Base-by-base conservation (phyloP, 768 basidiomycete genomes). In the Agrocybe chaxingu region DNA sequence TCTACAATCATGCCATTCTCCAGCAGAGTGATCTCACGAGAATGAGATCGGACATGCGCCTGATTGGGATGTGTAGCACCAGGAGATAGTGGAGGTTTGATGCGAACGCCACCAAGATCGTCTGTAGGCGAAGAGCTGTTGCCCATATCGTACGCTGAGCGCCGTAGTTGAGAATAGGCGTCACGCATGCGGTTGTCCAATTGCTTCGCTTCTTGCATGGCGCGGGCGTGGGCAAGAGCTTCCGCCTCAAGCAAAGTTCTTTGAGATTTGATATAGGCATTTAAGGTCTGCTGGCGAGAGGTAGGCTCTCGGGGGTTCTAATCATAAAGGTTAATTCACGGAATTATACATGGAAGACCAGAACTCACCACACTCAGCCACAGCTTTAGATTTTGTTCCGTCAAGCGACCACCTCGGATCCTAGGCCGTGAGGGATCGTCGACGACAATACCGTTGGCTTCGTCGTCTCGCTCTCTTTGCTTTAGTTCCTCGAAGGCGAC, bases 231-330 rank as follows among this genome's bases (percentile, higher is more conserved):
- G 3, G 92, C 91, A 44, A 84, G 67, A 2, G 85, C 81, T 57
- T 96, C 93, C 4, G 89, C 89, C 61, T 91, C 86, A 34, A 97
- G 79, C 36, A 96, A 71, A 8, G 80, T 76, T 51, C 84, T 78
- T 60, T 98, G 96, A 1, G 87, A 74, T 59, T 83, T 85, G 66
- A 98, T 82, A 66, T 95, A 99, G 2, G 72, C 72, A 50, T 85
- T 81, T 5, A 99, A 71, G 3, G 90, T 90, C 58, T 89, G 85
- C 60, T 89, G 87, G 34, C 89, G 84, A 33, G 93, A 85, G 3
- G 87, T 76, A 9, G 94, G 91, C 57, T 97, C 93, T 44, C 89
- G 85, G 9, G 92, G 92, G 63, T 92, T 98, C 96, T 98, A 57
- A 13, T 19, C 18, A 33, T 52, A 48, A 40, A 55, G 44, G 52